Conservation (phyloP, 352 stramenopile genomes). For the Phytopythium kandeliae region DNA sequence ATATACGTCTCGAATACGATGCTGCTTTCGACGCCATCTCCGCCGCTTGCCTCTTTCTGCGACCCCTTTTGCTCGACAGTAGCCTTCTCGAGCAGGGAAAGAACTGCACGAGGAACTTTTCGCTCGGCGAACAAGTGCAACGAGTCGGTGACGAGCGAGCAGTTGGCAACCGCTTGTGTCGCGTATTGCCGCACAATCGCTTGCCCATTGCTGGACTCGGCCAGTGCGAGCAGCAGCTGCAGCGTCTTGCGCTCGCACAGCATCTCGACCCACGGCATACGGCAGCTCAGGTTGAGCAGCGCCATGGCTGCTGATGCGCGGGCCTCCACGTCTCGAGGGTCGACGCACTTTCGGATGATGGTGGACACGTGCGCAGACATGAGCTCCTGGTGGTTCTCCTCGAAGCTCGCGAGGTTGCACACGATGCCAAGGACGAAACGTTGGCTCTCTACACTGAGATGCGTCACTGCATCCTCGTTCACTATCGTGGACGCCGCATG, state of each 20-base stretch:
- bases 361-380: constrained; percentile 68
- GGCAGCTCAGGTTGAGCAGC: constrained; percentile 66
- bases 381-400: constrained; percentile 77
- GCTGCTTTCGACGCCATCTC: background rate
- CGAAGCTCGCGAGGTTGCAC: constrained; percentile 70
- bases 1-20: constrained; percentile 42
- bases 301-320: constrained; percentile 66
- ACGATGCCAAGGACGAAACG: constrained; percentile 61
- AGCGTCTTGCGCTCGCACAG: constrained; percentile 70
- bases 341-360: constrained; percentile 65
- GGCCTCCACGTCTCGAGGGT: constrained; percentile 54
- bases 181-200: constrained; percentile 55
- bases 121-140: constrained; percentile 69
- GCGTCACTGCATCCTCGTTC: constrained; percentile 5
- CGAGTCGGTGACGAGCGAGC: constrained; percentile 67
- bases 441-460: constrained; percentile 27
- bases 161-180: constrained; percentile 65
- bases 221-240: constrained; percentile 50
- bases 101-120: constrained; percentile 39
- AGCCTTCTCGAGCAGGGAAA: constrained; percentile 40
- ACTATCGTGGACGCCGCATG: background rate
- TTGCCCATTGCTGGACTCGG: constrained; percentile 31
- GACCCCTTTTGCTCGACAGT: constrained; percentile 1
- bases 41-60: background rate
- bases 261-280: constrained; percentile 74